A percentile compares a stretch with the other conserved stretches of the same genome.
These are phyloP conservation scores for Sechiopsis laciniata DNA, from an alignment of 306 rosid genomes.

Conservation along the genomic window DNA sequence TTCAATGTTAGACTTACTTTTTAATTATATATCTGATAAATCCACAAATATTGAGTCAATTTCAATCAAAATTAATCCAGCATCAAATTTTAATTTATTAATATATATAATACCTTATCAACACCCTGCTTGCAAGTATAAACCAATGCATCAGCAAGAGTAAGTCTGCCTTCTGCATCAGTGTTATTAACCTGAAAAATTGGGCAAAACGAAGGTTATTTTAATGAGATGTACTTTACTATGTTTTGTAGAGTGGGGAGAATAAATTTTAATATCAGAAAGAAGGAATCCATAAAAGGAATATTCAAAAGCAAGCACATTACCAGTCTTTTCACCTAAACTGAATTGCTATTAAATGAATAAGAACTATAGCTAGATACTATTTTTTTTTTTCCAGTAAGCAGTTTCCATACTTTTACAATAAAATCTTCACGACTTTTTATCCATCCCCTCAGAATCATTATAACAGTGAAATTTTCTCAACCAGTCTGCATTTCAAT, in stretches of 20 bases:
- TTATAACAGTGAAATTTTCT: neutral
- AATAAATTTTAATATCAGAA: neutral
- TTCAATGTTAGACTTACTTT: neutral
- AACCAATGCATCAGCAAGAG: constrained; percentile 90
- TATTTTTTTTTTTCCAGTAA: too few relatives aligned
- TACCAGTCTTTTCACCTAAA: neutral
- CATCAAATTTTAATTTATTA: neutral
- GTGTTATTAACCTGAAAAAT: constrained; percentile 84
- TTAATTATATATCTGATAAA: neutral
- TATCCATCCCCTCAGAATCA: neutral
- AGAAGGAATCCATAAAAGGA: constrained; percentile 2
- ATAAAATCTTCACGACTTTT: neutral
- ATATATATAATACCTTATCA: constrained; percentile 56
- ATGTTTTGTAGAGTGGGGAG: neutral
- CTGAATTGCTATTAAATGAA: neutral
- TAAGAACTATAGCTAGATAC: too few relatives aligned
- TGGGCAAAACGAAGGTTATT: neutral
- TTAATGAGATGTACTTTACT: neutral
- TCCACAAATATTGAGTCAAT: neutral
- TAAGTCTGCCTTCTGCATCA: constrained; percentile 99
- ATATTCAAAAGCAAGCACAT: neutral
- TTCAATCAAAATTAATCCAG: constrained; percentile 9
- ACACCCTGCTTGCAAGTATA: constrained; percentile 97
- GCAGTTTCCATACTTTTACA: too few relatives aligned
- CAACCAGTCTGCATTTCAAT: neutral